These are phyloP conservation scores for Rhododendron molle DNA, from an alignment of 148 eudicot genomes.

Conservation along the genomic window DNA sequence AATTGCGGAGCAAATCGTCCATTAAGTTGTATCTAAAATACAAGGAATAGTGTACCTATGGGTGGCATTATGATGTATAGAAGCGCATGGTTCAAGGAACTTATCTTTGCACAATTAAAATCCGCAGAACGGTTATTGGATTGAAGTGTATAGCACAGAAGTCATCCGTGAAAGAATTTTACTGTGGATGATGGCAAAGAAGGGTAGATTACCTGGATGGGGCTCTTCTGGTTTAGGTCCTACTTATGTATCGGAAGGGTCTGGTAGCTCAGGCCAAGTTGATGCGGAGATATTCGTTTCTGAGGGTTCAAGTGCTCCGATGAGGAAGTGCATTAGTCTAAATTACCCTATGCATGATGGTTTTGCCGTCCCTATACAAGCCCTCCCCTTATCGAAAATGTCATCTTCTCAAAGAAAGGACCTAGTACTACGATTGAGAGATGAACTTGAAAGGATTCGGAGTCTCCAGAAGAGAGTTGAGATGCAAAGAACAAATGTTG, in stretches of 20 bases:
- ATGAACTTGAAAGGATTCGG: slow-evolving; percentile 54
- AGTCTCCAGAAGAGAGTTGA: slow-evolving; percentile 38
- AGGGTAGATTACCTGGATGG: slow-evolving; percentile 40
- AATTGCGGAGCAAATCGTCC: neutral
- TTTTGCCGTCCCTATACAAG: slow-evolving; percentile 48
- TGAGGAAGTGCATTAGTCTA: slow-evolving; percentile 47
- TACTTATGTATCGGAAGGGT: slow-evolving; percentile 46
- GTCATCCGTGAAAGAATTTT: neutral
- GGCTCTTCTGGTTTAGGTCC: slow-evolving; percentile 30
- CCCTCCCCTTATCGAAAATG: slow-evolving; percentile 41
- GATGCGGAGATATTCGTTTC: slow-evolving; percentile 30
- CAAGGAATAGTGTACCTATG: neutral
- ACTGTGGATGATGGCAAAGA: slow-evolving; percentile 41
- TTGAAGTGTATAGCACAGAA: neutral
- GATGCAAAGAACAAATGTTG: slow-evolving; percentile 20
- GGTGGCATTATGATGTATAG: neutral
- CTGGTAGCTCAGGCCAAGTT: slow-evolving; percentile 47
- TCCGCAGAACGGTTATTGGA: neutral
- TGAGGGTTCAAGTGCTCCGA: slow-evolving; percentile 35
- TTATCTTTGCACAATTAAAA: neutral
- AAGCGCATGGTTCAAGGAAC: neutral
- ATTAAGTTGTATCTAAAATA: neutral
- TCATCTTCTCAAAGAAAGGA: slow-evolving; percentile 37
- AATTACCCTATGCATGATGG: slow-evolving; percentile 36
- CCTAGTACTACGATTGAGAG: slow-evolving; percentile 34